These are phyloP conservation scores for Penicillium sp. DNA, from an alignment of 2,329 filamentous ascomycete genomes.

Conservation along the genomic window DNA sequence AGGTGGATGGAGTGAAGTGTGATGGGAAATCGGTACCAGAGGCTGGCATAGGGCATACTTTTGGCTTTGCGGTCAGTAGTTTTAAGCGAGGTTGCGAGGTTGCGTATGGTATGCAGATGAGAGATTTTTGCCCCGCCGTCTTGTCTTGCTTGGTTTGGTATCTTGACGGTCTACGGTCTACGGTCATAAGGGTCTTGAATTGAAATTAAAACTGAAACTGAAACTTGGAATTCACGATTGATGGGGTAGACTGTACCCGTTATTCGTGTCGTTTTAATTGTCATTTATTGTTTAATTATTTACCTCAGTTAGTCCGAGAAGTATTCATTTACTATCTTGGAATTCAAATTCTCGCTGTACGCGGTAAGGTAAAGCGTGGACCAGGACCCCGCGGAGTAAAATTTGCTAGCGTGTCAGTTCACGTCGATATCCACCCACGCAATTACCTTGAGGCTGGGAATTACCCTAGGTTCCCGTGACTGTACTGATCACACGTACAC, in stretches of 20 bases:
- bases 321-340: background rate
- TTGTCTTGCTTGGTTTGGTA: conserved; percentile 15
- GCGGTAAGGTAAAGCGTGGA: conserved; percentile 5
- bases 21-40: too few relatives aligned
- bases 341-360: background rate
- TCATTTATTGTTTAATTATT: too few relatives aligned
- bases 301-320: too few relatives aligned
- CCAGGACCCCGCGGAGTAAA: conserved; percentile 10
- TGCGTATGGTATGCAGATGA: too few relatives aligned
- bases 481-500: too few relatives aligned
- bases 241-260: too few relatives aligned
- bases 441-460: conserved; percentile 2
- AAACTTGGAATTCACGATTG: background rate
- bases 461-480: too few relatives aligned
- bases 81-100: too few relatives aligned
- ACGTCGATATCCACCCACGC: conserved; percentile 5
- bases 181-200: conserved; percentile 10
- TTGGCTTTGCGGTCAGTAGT: too few relatives aligned
- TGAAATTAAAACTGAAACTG: background rate
- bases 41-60: too few relatives aligned
- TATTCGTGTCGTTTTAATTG: too few relatives aligned
- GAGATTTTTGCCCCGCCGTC: background rate
- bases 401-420: conserved; percentile 8
- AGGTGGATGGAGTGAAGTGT: too few relatives aligned
- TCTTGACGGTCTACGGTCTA: conserved; percentile 12